These are phyloP conservation scores for Termitomyces sp. DNA, from an alignment of 1,284 basidiomycete genomes.

Conservation along the genomic window DNA sequence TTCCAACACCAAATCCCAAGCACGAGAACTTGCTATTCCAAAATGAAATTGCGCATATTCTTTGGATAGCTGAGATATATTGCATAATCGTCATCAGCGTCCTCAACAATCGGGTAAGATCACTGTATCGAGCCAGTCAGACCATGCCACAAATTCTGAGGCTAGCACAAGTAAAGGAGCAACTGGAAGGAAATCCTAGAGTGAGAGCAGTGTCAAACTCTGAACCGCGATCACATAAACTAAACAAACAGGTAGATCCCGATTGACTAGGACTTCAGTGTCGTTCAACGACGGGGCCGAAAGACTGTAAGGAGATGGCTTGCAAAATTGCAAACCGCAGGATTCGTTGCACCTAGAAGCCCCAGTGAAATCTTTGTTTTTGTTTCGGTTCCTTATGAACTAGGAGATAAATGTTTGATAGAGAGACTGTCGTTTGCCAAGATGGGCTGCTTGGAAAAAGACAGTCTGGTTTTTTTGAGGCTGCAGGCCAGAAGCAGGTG, in stretches of 20 bases:
- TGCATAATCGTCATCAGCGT: not conserved
- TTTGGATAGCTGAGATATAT: not conserved
- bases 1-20: not conserved
- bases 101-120: not conserved
- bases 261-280: not conserved
- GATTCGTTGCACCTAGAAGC: not conserved
- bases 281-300: no score
- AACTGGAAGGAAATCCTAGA: constrained; percentile 14
- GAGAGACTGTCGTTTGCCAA: constrained; percentile 6
- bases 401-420: not conserved
- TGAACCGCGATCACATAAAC: not conserved
- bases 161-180: not conserved
- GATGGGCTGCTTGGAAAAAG: constrained; percentile 12
- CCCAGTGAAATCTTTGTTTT: not conserved
- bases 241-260: not conserved
- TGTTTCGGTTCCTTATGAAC: not conserved
- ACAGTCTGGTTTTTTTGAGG: constrained; percentile 11
- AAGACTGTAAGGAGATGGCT: not conserved
- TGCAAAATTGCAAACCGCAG: not conserved
- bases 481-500: not conserved
- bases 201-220: not conserved
- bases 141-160: not conserved
- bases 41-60: not conserved
- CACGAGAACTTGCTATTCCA: not conserved
- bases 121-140: not conserved